Conservation (phyloP, 1,284 basidiomycete genomes). For the Farysia itapuensis region DNA sequence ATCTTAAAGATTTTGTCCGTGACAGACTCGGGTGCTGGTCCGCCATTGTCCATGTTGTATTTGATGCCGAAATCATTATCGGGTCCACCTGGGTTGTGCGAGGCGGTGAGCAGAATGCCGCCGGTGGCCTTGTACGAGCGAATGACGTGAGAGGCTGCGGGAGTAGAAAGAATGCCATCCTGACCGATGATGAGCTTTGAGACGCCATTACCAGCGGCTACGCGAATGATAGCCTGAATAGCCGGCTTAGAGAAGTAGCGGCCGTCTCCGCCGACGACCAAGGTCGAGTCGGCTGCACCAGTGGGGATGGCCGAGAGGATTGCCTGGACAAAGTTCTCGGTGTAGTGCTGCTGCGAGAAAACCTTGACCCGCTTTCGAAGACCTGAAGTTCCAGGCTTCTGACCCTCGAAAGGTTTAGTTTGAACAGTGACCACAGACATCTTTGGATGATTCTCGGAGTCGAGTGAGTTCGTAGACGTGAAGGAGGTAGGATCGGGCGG, state of each 20-base stretch:
- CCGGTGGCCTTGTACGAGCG: slow-evolving; percentile 93
- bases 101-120: slow-evolving; percentile 95
- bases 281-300: slow-evolving; percentile 70
- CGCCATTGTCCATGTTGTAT: slow-evolving; percentile 96
- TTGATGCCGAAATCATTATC: slow-evolving; percentile 99
- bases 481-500: background rate
- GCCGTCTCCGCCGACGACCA: slow-evolving; percentile 96
- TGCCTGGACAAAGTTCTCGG: slow-evolving; percentile 96
- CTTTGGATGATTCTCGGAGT: background rate
- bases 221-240: slow-evolving; percentile 84
- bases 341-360: slow-evolving; percentile 76
- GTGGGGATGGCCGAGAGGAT: slow-evolving; percentile 88
- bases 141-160: slow-evolving; percentile 93
- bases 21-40: slow-evolving; percentile 90
- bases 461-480: background rate
- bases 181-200: slow-evolving; percentile 63
- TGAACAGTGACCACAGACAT: slow-evolving; percentile 52
- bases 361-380: slow-evolving; percentile 59
- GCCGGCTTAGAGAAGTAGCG: slow-evolving; percentile 89
- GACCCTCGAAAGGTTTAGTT: slow-evolving; percentile 58
- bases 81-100: slow-evolving; percentile 96
- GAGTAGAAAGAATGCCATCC: slow-evolving; percentile 89
- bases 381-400: slow-evolving; percentile 59
- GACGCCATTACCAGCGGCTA: slow-evolving; percentile 78
- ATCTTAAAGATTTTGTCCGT: slow-evolving; percentile 91